phyloP scores from a whole-genome alignment of 768 basidiomycete genomes.

The Tricholoma sp. region DNA sequence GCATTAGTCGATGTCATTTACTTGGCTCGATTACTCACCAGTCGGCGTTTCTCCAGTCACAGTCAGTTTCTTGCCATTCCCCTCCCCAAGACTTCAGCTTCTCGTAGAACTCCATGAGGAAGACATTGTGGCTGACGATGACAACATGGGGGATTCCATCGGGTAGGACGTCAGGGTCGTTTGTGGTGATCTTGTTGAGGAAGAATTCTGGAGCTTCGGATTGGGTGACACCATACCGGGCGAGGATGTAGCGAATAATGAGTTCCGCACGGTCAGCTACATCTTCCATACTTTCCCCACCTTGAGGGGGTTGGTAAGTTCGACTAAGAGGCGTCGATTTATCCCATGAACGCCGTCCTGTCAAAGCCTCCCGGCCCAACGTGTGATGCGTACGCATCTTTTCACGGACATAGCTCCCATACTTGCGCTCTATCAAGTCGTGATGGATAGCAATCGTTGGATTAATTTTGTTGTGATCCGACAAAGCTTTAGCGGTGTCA shows the following conservation, averaged over 20 bases:
- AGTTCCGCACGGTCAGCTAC: neutral
- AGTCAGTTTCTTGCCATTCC: neutral
- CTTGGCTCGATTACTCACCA: neutral
- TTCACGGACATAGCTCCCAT: neutral
- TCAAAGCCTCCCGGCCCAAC: neutral
- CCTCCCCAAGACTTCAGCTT: neutral
- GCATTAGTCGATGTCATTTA: neutral
- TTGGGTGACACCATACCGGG: neutral
- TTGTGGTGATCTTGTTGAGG: neutral
- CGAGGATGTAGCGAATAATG: neutral
- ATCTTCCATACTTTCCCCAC: neutral
- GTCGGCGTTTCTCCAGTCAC: neutral
- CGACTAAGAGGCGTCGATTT: neutral
- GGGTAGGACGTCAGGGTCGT: neutral
- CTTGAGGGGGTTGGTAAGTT: neutral
- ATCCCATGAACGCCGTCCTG: neutral
- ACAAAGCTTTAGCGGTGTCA: neutral
- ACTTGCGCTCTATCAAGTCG: neutral
- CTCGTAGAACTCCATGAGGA: neutral
- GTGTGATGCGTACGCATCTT: neutral
- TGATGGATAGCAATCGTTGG: neutral
- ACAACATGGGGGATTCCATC: neutral
- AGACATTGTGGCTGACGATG: neutral
- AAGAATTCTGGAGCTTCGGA: neutral
- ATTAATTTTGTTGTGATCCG: neutral